phyloP scores from a whole-genome alignment of 495 filamentous ascomycete species.

The Lichenothelia convexa region DNA sequence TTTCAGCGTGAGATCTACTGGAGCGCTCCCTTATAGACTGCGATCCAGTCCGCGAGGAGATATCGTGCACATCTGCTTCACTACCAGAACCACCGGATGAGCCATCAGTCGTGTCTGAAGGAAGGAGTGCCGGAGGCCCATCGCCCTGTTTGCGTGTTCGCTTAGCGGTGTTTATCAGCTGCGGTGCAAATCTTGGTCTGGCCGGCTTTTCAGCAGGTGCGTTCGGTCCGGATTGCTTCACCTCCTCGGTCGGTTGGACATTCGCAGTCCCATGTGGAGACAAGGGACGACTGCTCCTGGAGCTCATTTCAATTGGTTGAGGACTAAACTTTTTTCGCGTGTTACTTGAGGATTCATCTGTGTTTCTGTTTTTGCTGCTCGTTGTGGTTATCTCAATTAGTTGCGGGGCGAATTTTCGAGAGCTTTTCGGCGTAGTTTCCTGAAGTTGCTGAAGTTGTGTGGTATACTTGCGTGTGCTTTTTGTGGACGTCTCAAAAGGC shows the following conservation, averaged over 20 bases:
- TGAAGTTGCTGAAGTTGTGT: constrained; percentile 46
- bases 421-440: constrained; percentile 37
- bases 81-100: constrained; percentile 9
- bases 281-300: constrained; percentile 38
- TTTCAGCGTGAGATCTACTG: too few relatives aligned
- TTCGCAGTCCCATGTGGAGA: too few relatives aligned
- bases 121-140: constrained; percentile 10
- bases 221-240: constrained; percentile 29
- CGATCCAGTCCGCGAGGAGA: constrained; percentile 7
- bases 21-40: not conserved
- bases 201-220: constrained; percentile 14
- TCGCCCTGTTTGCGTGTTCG: constrained; percentile 28
- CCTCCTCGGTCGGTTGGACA: constrained; percentile 27
- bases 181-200: constrained; percentile 34
- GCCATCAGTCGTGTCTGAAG: constrained; percentile 23
- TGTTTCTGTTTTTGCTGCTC: constrained; percentile 8
- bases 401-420: constrained; percentile 11
- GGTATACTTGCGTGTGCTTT: constrained; percentile 21
- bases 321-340: constrained; percentile 36
- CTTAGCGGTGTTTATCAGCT: constrained; percentile 37
- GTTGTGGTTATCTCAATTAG: constrained; percentile 7
- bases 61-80: constrained; percentile 6
- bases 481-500: constrained; percentile 17
- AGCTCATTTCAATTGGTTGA: constrained; percentile 49
- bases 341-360: constrained; percentile 14